Evolutionary conservation across 352 stramenopile species (phyloP).

Genomic region (Globisporangium orthogonon): DNA sequence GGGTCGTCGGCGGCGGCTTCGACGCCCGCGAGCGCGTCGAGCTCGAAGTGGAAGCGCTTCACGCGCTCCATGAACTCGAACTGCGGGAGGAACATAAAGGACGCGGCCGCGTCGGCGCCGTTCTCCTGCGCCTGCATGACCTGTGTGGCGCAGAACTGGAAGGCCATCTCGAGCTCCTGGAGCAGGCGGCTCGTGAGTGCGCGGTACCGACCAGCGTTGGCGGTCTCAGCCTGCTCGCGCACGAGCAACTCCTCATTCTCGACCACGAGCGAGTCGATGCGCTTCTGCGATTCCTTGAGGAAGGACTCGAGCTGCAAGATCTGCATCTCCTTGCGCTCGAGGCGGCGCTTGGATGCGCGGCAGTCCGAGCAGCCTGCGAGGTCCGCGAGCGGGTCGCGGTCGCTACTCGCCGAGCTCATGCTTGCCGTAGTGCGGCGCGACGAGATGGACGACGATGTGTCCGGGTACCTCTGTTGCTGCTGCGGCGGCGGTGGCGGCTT

Average conservation of each 20-base stretch:
- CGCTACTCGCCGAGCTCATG: slow-evolving; percentile 53
- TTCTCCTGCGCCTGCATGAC: slow-evolving; percentile 27
- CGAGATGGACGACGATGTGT: slow-evolving; percentile 26
- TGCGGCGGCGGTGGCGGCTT: slow-evolving; percentile 8
- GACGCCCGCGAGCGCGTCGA: slow-evolving; percentile 25
- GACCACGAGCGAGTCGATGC: slow-evolving; percentile 50
- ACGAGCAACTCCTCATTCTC: slow-evolving; percentile 64
- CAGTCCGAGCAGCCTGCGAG: slow-evolving; percentile 38
- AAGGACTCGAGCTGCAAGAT: slow-evolving; percentile 74
- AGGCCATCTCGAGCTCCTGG: slow-evolving; percentile 66
- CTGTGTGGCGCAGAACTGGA: slow-evolving; percentile 61
- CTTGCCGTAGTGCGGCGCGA: slow-evolving; percentile 51
- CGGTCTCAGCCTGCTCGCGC: slow-evolving; percentile 58
- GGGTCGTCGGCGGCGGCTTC: slow-evolving; percentile 12
- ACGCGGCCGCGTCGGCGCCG: slow-evolving; percentile 8
- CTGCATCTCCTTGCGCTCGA: slow-evolving; percentile 70
- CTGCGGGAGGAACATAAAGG: slow-evolving; percentile 57
- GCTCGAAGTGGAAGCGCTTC: slow-evolving; percentile 53
- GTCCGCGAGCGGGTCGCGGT: slow-evolving; percentile 37
- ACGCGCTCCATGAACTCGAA: slow-evolving; percentile 71
- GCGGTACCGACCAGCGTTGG: slow-evolving; percentile 47
- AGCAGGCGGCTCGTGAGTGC: slow-evolving; percentile 55
- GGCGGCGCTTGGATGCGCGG: slow-evolving; percentile 40
- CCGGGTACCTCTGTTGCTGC: slow-evolving; percentile 5
- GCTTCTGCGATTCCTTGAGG: slow-evolving; percentile 73